A percentile compares a stretch with the other conserved stretches of the same genome.
These are phyloP conservation scores for Colletotrichum brevisporum DNA, from an alignment of 2,329 filamentous ascomycete genomes.

Conservation along the genomic window DNA sequence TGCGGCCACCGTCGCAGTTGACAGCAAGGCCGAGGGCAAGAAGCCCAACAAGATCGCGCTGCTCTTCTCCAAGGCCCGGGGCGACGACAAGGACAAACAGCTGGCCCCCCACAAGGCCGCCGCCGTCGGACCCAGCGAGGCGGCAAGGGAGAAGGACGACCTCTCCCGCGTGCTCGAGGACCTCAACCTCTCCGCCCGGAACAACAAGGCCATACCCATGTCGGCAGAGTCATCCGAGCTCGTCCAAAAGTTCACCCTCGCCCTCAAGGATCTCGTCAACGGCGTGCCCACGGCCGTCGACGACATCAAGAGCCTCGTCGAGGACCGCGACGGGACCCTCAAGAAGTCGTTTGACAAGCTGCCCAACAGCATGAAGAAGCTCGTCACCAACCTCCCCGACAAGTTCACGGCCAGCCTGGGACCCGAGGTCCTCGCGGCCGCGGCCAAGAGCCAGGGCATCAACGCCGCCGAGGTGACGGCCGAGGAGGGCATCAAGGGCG, in stretches of 20 bases:
- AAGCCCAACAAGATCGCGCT: slow-evolving; percentile 50
- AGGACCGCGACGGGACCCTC: slow-evolving; percentile 74
- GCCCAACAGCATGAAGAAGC: slow-evolving; percentile 84
- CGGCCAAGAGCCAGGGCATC: slow-evolving; percentile 80
- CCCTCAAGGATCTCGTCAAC: slow-evolving; percentile 92
- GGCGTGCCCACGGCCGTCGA: slow-evolving; percentile 94
- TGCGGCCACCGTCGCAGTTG: slow-evolving; percentile 48
- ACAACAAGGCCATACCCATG: slow-evolving; percentile 88
- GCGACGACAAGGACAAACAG: slow-evolving; percentile 56
- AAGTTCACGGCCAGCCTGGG: slow-evolving; percentile 83
- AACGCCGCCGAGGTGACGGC: slow-evolving; percentile 65
- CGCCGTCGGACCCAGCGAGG: slow-evolving; percentile 57
- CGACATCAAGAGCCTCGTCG: slow-evolving; percentile 79
- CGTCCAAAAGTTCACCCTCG: slow-evolving; percentile 85
- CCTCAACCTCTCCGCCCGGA: slow-evolving; percentile 85
- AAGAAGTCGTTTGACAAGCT: slow-evolving; percentile 75
- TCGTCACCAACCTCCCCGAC: slow-evolving; percentile 86
- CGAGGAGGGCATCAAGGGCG: slow-evolving; percentile 62
- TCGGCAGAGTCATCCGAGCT: slow-evolving; percentile 88
- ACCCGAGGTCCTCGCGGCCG: slow-evolving; percentile 85
- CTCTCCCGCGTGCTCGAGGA: slow-evolving; percentile 85
- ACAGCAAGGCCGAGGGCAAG: slow-evolving; percentile 49
- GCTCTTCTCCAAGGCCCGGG: slow-evolving; percentile 50
- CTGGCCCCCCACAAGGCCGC: slow-evolving; percentile 50
- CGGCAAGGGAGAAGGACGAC: slow-evolving; percentile 74